A percentile compares a stretch with the other conserved stretches of the same genome.
Conservation (phyloP, 2,329 filamentous ascomycete species). For the Thyridium curvatum region DNA sequence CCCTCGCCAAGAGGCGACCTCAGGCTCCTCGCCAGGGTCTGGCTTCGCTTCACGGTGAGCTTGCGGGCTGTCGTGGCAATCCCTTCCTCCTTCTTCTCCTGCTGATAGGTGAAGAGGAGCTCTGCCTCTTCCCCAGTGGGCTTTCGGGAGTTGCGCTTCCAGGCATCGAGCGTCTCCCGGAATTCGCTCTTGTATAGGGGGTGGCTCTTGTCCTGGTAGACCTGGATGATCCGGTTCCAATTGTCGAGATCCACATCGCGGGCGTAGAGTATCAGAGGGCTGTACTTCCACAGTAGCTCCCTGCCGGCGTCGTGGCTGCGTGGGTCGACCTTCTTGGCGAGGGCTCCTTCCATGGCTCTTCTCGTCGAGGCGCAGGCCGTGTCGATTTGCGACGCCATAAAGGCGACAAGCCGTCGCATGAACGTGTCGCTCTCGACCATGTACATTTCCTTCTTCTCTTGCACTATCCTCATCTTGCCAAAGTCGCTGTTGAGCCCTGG, state of each 20-base stretch:
- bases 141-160: conserved; percentile 75
- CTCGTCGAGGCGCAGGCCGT: conserved; percentile 65
- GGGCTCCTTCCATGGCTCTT: conserved; percentile 53
- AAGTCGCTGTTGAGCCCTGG: conserved; percentile 63
- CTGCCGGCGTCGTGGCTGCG: conserved; percentile 66
- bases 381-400: conserved; percentile 77
- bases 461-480: conserved; percentile 86
- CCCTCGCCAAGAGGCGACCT: conserved; percentile 63
- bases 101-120: conserved; percentile 72
- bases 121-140: conserved; percentile 71
- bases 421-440: conserved; percentile 69
- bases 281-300: conserved; percentile 78
- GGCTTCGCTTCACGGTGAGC: conserved; percentile 87
- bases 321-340: conserved; percentile 62
- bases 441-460: conserved; percentile 91
- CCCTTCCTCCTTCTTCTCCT: conserved; percentile 75
- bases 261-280: conserved; percentile 79
- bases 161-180: conserved; percentile 66
- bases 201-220: conserved; percentile 73
- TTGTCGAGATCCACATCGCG: conserved; percentile 76
- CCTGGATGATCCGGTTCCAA: conserved; percentile 73
- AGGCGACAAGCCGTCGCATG: conserved; percentile 71
- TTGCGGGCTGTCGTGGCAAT: conserved; percentile 75
- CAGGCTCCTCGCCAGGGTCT: conserved; percentile 72
- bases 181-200: conserved; percentile 79